Percentiles rank a stretch among this genome's conserved stretches.
These are phyloP conservation scores for Theobroma grandiflorum DNA, from an alignment of 441 rosid genomes.

Conservation along the genomic window DNA sequence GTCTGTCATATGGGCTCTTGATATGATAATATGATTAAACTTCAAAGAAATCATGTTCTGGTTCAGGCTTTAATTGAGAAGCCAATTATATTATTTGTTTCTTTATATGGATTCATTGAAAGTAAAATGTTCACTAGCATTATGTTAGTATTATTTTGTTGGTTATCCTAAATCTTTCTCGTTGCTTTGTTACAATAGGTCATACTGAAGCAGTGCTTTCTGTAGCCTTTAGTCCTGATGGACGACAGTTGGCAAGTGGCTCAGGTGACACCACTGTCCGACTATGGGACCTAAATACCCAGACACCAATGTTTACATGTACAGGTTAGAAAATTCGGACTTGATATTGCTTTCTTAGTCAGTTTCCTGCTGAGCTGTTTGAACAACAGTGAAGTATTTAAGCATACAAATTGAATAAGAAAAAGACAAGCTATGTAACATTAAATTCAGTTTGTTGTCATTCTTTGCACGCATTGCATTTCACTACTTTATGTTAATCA, in stretches of 20 bases:
- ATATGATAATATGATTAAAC: not conserved
- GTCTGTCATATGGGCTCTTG: not conserved
- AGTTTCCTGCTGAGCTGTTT: not conserved
- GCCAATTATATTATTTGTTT: not conserved
- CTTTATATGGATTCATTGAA: slow-evolving; percentile 8
- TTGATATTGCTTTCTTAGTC: not conserved
- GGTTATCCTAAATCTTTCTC: slow-evolving; percentile 22
- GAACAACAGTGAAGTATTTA: not conserved
- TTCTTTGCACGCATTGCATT: not conserved
- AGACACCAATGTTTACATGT: slow-evolving; percentile 95
- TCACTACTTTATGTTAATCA: not conserved
- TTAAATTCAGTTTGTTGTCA: not conserved
- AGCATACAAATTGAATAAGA: not conserved
- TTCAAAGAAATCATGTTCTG: not conserved
- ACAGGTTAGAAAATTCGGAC: slow-evolving; percentile 55
- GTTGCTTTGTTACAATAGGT: slow-evolving; percentile 50
- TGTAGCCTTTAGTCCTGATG: slow-evolving; percentile 96
- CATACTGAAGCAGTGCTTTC: slow-evolving; percentile 95
- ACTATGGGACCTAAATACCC: slow-evolving; percentile 92
- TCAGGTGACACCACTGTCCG: slow-evolving; percentile 98
- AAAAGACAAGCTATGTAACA: not conserved
- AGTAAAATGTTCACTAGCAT: not conserved
- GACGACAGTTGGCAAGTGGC: slow-evolving; percentile 93
- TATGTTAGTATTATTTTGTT: not conserved
- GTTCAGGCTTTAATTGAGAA: not conserved